Evolutionary conservation across 2,329 filamentous ascomycete species (phyloP).

Genomic region (Furcasterigmium furcatum): DNA sequence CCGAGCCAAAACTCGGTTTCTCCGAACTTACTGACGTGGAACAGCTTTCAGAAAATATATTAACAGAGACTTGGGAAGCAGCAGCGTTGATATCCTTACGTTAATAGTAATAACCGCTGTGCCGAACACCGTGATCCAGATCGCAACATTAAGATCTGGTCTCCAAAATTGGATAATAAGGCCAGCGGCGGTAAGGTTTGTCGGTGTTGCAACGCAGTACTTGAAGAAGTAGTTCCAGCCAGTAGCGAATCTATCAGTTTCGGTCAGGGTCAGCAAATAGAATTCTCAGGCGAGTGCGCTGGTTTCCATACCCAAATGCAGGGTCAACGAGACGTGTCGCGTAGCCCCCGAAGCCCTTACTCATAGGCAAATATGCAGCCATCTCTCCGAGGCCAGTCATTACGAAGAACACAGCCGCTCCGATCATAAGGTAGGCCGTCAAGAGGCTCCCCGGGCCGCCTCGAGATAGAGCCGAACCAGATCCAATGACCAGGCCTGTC

Average conservation of each 20-base stretch:
- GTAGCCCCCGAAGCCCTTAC: constrained; percentile 23
- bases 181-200: constrained; percentile 33
- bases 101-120: constrained; percentile 28
- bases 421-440: constrained; percentile 37
- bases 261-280: not conserved
- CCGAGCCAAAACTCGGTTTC: constrained; percentile 47
- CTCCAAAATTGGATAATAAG: constrained; percentile 33
- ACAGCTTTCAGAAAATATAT: constrained; percentile 10
- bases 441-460: constrained; percentile 39
- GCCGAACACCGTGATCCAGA: constrained; percentile 32
- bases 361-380: constrained; percentile 20
- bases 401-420: constrained; percentile 50
- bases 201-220: constrained; percentile 31
- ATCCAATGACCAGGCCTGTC: constrained; percentile 45
- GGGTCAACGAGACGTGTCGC: constrained; percentile 24
- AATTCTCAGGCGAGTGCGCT: not conserved
- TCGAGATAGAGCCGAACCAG: constrained; percentile 42
- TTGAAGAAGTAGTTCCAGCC: constrained; percentile 47
- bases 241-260: constrained; percentile 28
- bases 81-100: constrained; percentile 9
- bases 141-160: constrained; percentile 30
- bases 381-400: constrained; percentile 41
- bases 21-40: constrained; percentile 37
- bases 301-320: constrained; percentile 18
- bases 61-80: not conserved